These are phyloP conservation scores for Talaromyces sp. DNA, from an alignment of 2,329 filamentous ascomycete species.

Conservation along the genomic window DNA sequence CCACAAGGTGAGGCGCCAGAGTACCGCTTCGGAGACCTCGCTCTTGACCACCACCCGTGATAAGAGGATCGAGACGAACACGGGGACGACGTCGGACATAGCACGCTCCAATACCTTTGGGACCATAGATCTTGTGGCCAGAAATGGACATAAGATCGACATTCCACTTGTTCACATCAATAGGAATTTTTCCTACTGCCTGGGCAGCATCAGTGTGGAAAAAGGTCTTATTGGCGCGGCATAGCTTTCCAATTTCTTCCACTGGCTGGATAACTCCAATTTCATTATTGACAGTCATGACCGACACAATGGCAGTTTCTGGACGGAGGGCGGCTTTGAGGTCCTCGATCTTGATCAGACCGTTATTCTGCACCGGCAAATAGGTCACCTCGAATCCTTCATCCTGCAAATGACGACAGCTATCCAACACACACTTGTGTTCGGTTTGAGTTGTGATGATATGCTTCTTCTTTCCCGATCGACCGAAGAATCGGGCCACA, in stretches of 20 bases:
- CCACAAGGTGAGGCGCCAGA: slow-evolving; percentile 79
- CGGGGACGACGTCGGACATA: slow-evolving; percentile 89
- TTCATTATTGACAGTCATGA: slow-evolving; percentile 99
- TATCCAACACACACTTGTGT: slow-evolving; percentile 98
- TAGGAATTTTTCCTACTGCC: slow-evolving; percentile 95
- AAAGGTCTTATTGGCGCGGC: slow-evolving; percentile 87
- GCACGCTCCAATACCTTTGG: slow-evolving; percentile 94
- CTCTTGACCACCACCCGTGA: slow-evolving; percentile 94
- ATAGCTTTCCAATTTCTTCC: slow-evolving; percentile 88
- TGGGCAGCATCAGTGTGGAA: slow-evolving; percentile 98
- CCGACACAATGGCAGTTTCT: slow-evolving; percentile 86
- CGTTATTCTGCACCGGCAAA: slow-evolving; percentile 80
- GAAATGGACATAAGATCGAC: slow-evolving; percentile 99
- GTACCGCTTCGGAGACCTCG: slow-evolving; percentile 92
- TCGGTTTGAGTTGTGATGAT: slow-evolving; percentile 97
- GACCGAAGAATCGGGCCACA: slow-evolving; percentile 90
- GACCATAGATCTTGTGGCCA: slow-evolving; percentile 97
- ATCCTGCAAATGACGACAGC: slow-evolving; percentile 92
- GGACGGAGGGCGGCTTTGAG: slow-evolving; percentile 85
- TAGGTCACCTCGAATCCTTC: slow-evolving; percentile 98
- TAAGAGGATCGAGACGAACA: slow-evolving; percentile 92
- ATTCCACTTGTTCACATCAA: slow-evolving; percentile 97
- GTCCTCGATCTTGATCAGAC: slow-evolving; percentile 78
- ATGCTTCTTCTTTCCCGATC: slow-evolving; percentile 94
- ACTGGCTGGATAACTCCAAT: slow-evolving; percentile 98